Evolutionary conservation across 768 basidiomycete genomes (phyloP).

Genomic region (Galerina sulciceps): DNA sequence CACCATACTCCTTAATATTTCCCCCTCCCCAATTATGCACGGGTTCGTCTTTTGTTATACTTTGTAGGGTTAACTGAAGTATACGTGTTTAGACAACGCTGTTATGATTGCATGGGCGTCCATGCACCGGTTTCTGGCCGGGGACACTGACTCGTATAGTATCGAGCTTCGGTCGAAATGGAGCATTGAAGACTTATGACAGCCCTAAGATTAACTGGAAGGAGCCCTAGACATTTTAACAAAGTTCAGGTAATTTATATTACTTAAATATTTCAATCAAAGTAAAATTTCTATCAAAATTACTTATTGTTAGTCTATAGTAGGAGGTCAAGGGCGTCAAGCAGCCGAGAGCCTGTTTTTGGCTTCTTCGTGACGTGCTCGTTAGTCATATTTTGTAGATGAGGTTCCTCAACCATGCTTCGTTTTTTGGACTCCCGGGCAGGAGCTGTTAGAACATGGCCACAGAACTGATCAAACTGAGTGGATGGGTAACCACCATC

Average conservation of each 20-base stretch:
- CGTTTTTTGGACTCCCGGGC: not conserved
- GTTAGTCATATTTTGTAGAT: not conserved
- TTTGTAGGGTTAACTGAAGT: not conserved
- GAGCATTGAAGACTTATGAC: slow-evolving; percentile 65
- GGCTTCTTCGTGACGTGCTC: slow-evolving; percentile 1
- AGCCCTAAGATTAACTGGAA: not conserved
- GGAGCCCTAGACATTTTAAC: too few relatives aligned
- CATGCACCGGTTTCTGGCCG: slow-evolving; percentile 74
- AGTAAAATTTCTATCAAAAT: not conserved
- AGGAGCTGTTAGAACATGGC: slow-evolving; percentile 1
- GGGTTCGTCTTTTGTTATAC: slow-evolving; percentile 43
- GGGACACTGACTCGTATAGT: slow-evolving; percentile 64
- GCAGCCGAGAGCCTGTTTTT: not conserved
- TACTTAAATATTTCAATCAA: too few relatives aligned
- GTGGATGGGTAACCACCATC: not conserved
- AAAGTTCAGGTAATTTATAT: too few relatives aligned
- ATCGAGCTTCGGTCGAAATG: slow-evolving; percentile 73
- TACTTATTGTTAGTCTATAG: not conserved
- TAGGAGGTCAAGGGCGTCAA: slow-evolving; percentile 8
- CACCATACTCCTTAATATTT: slow-evolving; percentile 56
- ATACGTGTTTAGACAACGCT: slow-evolving; percentile 74
- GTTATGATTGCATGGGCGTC: slow-evolving; percentile 97
- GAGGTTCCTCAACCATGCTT: not conserved
- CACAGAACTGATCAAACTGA: not conserved
- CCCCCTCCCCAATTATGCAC: slow-evolving; percentile 86